Conservation (phyloP, 768 basidiomycete genomes). For the Mycena filopes region DNA sequence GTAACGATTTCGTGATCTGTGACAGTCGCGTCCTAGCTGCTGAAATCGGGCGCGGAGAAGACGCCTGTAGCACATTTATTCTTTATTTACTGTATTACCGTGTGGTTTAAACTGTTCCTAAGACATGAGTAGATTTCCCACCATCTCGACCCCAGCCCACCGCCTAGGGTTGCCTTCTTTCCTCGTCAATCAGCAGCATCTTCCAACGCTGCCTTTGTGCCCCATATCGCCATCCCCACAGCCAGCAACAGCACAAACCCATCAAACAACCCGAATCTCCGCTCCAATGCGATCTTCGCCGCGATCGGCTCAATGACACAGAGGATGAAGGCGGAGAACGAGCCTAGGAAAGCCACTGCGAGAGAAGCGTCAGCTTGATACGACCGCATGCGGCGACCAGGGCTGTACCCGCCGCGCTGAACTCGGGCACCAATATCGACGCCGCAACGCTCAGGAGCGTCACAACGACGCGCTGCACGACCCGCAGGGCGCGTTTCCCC, state of each 20-base stretch:
- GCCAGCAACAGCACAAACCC: constrained; percentile 62
- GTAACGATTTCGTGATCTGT: too few species aligned
- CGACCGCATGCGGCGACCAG: too few species aligned
- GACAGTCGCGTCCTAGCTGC: too few species aligned
- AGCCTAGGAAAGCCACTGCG: constrained; percentile 86
- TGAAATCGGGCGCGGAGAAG: too few species aligned
- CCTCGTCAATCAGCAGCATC: too few species aligned
- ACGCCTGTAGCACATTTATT: too few species aligned
- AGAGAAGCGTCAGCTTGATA: not conserved
- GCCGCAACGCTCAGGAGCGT: constrained; percentile 72
- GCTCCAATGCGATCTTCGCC: constrained; percentile 72
- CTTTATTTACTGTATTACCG: too few species aligned
- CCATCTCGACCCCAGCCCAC: too few species aligned
- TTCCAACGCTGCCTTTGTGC: constrained; percentile 79
- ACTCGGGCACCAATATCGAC: constrained; percentile 84
- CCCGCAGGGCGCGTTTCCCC: constrained; percentile 53
- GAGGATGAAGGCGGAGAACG: constrained; percentile 85
- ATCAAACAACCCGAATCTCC: constrained; percentile 64
- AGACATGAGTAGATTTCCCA: too few species aligned
- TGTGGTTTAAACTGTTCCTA: too few species aligned
- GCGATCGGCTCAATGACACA: constrained; percentile 83
- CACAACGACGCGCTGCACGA: constrained; percentile 68
- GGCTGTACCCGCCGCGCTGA: constrained; percentile 77
- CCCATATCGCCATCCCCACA: constrained; percentile 79
- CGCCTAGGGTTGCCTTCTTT: too few species aligned